phyloP scores from a whole-genome alignment of 176 grass and related monocot species.

The Triticum timopheevii region DNA sequence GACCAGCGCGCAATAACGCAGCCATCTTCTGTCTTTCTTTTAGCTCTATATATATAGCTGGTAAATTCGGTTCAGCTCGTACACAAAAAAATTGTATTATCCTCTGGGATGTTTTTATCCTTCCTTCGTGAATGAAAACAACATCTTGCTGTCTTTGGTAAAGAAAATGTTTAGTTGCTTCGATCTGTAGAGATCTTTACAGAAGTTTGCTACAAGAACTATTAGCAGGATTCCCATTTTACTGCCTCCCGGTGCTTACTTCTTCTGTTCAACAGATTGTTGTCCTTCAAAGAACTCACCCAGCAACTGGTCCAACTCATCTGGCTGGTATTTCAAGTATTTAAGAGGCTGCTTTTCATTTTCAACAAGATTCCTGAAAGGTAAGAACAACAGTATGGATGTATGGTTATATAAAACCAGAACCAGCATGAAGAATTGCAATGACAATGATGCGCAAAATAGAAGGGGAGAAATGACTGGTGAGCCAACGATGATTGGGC shows the following conservation, averaged over 20 bases:
- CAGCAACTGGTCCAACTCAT: conserved; percentile 56
- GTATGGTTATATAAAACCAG: conserved; percentile 7
- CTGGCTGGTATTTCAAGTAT: conserved; percentile 60
- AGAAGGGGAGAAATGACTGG: not conserved
- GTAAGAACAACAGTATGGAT: not conserved
- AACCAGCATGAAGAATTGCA: conserved; percentile 11
- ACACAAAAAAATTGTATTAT: no score
- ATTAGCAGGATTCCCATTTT: conserved; percentile 21
- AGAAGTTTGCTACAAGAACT: conserved; percentile 25
- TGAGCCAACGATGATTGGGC: not conserved
- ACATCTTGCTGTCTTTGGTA: no score
- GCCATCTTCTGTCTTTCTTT: no score
- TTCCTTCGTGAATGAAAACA: no score
- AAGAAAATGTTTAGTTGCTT: conserved; percentile 13
- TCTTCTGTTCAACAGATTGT: conserved; percentile 46
- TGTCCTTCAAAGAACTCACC: conserved; percentile 66
- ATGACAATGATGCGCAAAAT: conserved; percentile 1
- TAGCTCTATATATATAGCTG: no score
- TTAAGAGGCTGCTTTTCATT: conserved; percentile 65
- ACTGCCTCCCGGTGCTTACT: conserved; percentile 24
- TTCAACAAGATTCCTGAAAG: conserved; percentile 56
- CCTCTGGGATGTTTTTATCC: no score
- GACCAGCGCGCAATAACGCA: no score
- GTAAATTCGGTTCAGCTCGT: no score
- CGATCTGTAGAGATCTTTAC: conserved; percentile 17